Conservation (phyloP, 148 eudicot genomes). For the Rhododendron simsii region DNA sequence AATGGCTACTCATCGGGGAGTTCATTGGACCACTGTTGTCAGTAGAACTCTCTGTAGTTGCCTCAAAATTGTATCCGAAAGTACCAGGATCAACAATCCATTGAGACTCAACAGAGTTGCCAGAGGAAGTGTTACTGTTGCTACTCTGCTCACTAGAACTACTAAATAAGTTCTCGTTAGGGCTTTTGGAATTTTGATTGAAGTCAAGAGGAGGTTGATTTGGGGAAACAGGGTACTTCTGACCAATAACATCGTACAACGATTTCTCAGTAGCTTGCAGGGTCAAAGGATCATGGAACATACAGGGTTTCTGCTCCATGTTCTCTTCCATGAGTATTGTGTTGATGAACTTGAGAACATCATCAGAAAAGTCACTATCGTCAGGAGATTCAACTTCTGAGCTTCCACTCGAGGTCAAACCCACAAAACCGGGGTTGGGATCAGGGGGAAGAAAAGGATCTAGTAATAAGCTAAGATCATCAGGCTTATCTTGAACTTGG, state of each 20-base stretch:
- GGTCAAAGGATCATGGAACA: slow-evolving; percentile 51
- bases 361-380: slow-evolving; percentile 27
- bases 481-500: not conserved
- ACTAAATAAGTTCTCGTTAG: slow-evolving; percentile 32
- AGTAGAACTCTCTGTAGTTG: slow-evolving; percentile 17
- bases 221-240: slow-evolving; percentile 31
- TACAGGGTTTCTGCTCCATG: slow-evolving; percentile 42
- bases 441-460: slow-evolving; percentile 14
- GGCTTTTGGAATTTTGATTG: slow-evolving; percentile 34
- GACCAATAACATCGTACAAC: slow-evolving; percentile 37
- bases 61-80: slow-evolving; percentile 20
- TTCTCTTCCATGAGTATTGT: slow-evolving; percentile 50
- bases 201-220: slow-evolving; percentile 26
- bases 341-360: slow-evolving; percentile 33
- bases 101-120: slow-evolving; percentile 29
- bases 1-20: slow-evolving; percentile 14
- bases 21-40: slow-evolving; percentile 1
- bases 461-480: slow-evolving; percentile 12
- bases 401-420: slow-evolving; percentile 18
- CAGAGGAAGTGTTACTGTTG: slow-evolving; percentile 26
- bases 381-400: slow-evolving; percentile 31
- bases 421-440: slow-evolving; percentile 11
- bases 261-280: slow-evolving; percentile 46
- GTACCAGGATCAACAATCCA: slow-evolving; percentile 33
- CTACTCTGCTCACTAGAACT: slow-evolving; percentile 34